Evolutionary conservation across 306 rosid genomes (phyloP).

Genomic region (Cicer pinnatifidum): DNA sequence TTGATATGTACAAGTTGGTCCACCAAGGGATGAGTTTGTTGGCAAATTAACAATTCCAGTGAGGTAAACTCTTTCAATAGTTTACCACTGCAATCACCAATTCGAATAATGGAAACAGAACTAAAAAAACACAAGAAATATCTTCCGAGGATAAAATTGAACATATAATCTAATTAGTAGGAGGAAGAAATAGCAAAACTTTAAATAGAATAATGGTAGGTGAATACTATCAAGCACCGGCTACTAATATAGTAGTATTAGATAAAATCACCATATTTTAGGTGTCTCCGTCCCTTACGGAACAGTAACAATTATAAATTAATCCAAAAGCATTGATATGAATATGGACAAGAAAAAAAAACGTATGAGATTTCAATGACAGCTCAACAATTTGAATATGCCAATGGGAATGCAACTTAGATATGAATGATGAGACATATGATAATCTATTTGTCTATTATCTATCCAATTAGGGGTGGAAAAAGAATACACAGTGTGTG

Average conservation of each 20-base stretch:
- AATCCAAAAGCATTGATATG: slow-evolving; percentile 18
- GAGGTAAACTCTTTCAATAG: background rate
- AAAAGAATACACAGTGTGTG: too few species aligned
- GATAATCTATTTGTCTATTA: too few species aligned
- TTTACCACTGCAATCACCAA: background rate
- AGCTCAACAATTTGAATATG: slow-evolving; percentile 8
- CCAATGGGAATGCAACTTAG: background rate
- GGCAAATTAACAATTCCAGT: background rate
- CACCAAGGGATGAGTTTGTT: background rate
- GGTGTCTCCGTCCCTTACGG: background rate
- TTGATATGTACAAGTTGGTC: slow-evolving; percentile 3
- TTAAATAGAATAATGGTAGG: slow-evolving; percentile 3
- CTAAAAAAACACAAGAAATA: slow-evolving; percentile 13
- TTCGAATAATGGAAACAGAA: background rate
- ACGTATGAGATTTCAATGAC: background rate
- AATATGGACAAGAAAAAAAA: background rate
- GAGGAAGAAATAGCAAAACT: background rate
- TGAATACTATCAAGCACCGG: background rate
- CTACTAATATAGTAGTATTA: background rate
- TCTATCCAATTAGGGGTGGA: too few species aligned
- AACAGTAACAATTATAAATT: background rate
- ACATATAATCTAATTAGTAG: background rate
- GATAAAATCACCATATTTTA: background rate
- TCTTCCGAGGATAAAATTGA: background rate
- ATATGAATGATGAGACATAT: too few species aligned